These are phyloP conservation scores for Rhododendron mucronatum DNA, from an alignment of 148 eudicot species.

Conservation along the genomic window DNA sequence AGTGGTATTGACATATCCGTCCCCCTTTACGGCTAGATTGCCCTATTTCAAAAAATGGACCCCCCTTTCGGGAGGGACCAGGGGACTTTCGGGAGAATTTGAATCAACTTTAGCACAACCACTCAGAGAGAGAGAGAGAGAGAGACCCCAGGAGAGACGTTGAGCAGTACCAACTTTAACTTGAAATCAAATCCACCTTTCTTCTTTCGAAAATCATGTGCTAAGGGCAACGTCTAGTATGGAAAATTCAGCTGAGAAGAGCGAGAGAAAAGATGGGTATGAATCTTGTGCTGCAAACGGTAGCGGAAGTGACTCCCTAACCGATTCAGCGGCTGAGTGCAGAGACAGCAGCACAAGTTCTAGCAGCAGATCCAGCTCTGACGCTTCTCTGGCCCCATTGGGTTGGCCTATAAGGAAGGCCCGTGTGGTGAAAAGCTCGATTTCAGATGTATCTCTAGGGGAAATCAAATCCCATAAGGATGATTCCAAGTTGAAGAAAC, in stretches of 20 bases:
- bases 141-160: background rate
- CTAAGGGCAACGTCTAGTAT: slow-evolving; percentile 7
- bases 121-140: background rate
- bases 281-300: slow-evolving; percentile 23
- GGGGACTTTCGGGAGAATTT: background rate
- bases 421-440: slow-evolving; percentile 21
- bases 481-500: slow-evolving; percentile 43
- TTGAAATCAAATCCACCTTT: background rate
- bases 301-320: slow-evolving; percentile 11
- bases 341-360: slow-evolving; percentile 30
- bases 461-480: slow-evolving; percentile 26
- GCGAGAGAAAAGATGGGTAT: slow-evolving; percentile 28
- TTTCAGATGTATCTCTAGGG: slow-evolving; percentile 11
- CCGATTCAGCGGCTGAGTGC: slow-evolving; percentile 3
- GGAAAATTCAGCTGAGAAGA: slow-evolving; percentile 24
- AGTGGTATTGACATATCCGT: background rate
- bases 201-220: background rate
- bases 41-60: background rate
- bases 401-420: slow-evolving; percentile 86
- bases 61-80: background rate
- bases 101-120: background rate
- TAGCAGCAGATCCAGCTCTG: slow-evolving; percentile 47
- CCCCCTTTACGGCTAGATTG: background rate
- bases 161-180: background rate
- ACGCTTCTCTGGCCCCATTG: slow-evolving; percentile 44